Conservation (phyloP, 2,329 filamentous ascomycete species). For the Phialophora verrucosa region DNA sequence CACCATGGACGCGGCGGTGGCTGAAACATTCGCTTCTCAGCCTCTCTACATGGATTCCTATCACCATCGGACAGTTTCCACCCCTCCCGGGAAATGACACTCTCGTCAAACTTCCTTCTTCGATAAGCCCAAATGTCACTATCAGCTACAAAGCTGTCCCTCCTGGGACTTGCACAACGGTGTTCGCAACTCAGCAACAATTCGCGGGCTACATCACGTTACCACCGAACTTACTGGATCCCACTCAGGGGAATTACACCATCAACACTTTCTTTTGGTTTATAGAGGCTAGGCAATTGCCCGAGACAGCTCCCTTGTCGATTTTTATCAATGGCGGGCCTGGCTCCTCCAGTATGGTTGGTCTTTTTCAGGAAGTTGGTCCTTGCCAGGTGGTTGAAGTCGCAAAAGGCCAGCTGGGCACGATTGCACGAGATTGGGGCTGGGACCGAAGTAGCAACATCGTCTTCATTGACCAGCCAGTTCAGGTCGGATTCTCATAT, state of each 20-base stretch:
- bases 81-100: constrained; percentile 25
- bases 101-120: constrained; percentile 65
- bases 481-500: constrained; percentile 58
- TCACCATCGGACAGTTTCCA: constrained; percentile 33
- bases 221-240: constrained; percentile 48
- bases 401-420: constrained; percentile 50
- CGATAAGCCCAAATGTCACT: constrained; percentile 65
- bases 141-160: constrained; percentile 70
- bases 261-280: constrained; percentile 52
- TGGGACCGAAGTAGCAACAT: constrained; percentile 55
- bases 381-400: constrained; percentile 50
- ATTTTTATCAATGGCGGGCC: constrained; percentile 62
- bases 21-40: constrained; percentile 23
- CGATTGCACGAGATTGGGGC: constrained; percentile 55
- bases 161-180: constrained; percentile 67
- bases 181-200: constrained; percentile 69
- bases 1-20: constrained; percentile 29
- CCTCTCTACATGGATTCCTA: constrained; percentile 11
- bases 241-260: constrained; percentile 44
- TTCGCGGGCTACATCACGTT: constrained; percentile 73
- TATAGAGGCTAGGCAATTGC: constrained; percentile 50
- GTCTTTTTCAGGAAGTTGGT: constrained; percentile 58
- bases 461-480: constrained; percentile 55
- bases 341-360: constrained; percentile 59
- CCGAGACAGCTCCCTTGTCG: constrained; percentile 55